Percentiles rank a stretch among this genome's conserved stretches.
Evolutionary conservation across 441 rosid species (phyloP).

Genomic region (Gossypium trilobum): DNA sequence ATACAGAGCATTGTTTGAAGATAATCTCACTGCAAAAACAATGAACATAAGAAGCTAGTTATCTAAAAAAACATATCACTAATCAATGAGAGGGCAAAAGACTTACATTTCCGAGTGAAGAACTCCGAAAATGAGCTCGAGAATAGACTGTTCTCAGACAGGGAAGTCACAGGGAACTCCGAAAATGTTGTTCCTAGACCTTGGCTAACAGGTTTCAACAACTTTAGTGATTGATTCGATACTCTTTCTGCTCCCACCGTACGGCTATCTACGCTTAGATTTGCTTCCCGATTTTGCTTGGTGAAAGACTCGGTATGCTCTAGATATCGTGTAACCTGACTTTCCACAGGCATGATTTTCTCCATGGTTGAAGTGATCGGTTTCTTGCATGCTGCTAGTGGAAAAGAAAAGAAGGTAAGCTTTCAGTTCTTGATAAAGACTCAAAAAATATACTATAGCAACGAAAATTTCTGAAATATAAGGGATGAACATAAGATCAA

Average conservation of each 20-base stretch:
- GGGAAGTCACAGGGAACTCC: conserved; percentile 19
- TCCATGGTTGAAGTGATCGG: conserved; percentile 23
- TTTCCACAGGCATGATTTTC: conserved; percentile 24
- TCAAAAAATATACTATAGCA: not conserved
- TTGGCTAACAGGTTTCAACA: conserved; percentile 22
- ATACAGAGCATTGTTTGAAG: conserved; percentile 30
- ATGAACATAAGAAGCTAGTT: conserved; percentile 13
- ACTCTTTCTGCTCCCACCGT: conserved; percentile 33
- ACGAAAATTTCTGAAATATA: not conserved
- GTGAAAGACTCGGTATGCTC: conserved; percentile 24
- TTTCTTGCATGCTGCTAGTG: conserved; percentile 28
- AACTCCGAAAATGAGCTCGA: conserved; percentile 54
- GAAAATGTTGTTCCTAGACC: conserved; percentile 19
- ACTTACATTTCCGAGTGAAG: conserved; percentile 43
- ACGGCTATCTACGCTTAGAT: conserved; percentile 25
- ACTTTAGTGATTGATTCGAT: conserved; percentile 23
- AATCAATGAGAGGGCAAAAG: conserved; percentile 12
- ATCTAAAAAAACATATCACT: conserved; percentile 6
- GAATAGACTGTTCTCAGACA: conserved; percentile 48
- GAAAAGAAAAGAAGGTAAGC: conserved; percentile 16
- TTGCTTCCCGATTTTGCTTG: conserved; percentile 25
- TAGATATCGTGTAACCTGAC: conserved; percentile 21
- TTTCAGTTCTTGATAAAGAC: conserved; percentile 8
- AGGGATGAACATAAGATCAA: too few relatives aligned
- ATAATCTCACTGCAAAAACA: conserved; percentile 42